Base-by-base conservation (phyloP, 2,329 filamentous ascomycete genomes). In the Aspergillus novofumigatus region DNA sequence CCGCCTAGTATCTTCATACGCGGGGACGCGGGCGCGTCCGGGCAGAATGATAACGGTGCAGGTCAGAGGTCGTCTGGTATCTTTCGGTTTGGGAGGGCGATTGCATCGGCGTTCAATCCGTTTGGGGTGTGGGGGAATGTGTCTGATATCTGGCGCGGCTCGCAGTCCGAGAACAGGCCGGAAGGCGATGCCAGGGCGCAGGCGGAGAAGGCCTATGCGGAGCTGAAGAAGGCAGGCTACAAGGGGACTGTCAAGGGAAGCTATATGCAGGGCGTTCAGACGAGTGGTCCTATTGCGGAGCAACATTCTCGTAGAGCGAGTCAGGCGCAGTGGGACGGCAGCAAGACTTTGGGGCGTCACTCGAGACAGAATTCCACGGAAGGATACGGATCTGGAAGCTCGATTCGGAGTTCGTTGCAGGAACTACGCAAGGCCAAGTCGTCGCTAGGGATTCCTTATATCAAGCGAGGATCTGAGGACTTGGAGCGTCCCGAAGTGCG, bases 1-100 rank as follows among this genome's bases (percentile, higher is more conserved):
- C 91, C 91, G 28, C 90, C 90, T 0, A 80, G 83, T 48, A 81
- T 85, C 44, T 92, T 89, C 71, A 79, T 89, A 45, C 85, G 76
- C 6, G 69, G 73, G 10, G 68, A 74, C 11, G 62, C 60, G 50
- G 58, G 58, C 10, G 59, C 57, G 53, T 61, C 10, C 53, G 59
- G 9, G 61, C 64, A 11, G 53, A 29, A 32, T 66, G 64, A 23
- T 60, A 69, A 14, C 51, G 26, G 17, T 70, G 75, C 7, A 58
- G 66, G 44, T 4, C 67, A 66, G 54, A 74, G 74, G 53, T 69
- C 75, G 14, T 80, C 75, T 3, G 77, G 80, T 10, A 77, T 85
- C 35, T 83, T 83, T 62, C 76, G 78, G 5, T 84, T 85, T 62
- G 82, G 83, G 38, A 83, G 80, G 63, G 79, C 77, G 2, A 74